Conservation (phyloP, 345 rosid species). For the Corchorus capsularis region DNA sequence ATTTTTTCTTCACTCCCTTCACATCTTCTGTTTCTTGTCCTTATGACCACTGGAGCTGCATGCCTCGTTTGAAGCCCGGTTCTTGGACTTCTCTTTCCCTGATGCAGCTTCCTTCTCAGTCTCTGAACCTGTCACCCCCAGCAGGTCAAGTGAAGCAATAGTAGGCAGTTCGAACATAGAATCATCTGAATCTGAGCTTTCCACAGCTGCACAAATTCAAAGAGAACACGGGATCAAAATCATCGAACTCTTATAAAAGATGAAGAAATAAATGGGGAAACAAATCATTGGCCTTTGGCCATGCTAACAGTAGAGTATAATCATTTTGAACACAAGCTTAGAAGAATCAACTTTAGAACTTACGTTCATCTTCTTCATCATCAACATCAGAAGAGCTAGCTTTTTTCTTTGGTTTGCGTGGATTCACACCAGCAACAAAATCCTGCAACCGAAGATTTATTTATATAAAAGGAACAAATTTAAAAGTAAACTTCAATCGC, state of each 20-base stretch:
- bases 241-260: neutral
- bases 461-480: neutral
- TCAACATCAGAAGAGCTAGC: neutral
- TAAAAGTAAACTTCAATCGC: neutral
- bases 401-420: neutral
- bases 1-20: too few relatives aligned
- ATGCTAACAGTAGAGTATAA: neutral
- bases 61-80: neutral
- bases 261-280: neutral
- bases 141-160: neutral
- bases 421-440: neutral
- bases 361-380: neutral
- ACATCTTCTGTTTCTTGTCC: neutral
- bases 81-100: neutral
- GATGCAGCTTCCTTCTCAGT: neutral
- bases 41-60: neutral
- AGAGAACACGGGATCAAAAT: neutral
- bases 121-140: neutral
- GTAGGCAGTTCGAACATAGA: neutral
- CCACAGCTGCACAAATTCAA: neutral
- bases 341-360: conserved; percentile 16
- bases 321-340: neutral
- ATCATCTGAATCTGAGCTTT: neutral
- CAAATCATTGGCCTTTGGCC: neutral
- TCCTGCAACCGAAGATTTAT: conserved; percentile 4